Base-by-base conservation (phyloP, 2,329 filamentous ascomycete species). In the Emmonsiellopsis sp. region DNA sequence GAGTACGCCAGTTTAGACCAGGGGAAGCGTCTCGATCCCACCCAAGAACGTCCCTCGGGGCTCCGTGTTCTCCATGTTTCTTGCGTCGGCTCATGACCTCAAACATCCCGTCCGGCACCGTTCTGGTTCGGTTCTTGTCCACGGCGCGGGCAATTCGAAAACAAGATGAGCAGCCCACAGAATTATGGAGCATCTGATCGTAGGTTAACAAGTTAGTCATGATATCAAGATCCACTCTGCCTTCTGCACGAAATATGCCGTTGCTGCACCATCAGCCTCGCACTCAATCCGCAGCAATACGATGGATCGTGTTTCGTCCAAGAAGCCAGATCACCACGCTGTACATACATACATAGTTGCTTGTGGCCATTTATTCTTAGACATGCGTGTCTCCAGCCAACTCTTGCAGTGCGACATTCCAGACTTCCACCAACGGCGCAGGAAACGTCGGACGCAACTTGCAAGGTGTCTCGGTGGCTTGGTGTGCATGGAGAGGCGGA, bases 1-100 rank as follows among this genome's bases (percentile, higher is more conserved):
- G 46, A 40, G 10, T 16, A 40, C 46, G 16, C 46, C 46, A 49
- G 46, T 40, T 40, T 49, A 49, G 34, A 35, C 34, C 46, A 49
- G 46, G 46, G 46, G 46, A 37, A 49, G 46, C 46, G 46, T 30
- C 32, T 38, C 34, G 46, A 48, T 48, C 34, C 16, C 15, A 40
- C 34, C 16, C 46, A 26, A 38, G 13, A 10, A 26, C 20, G 20
- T 5, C 7, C 35, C 3, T 37, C 34, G 34, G 34, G n/a, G n/a
- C n/a, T 26, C 20, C 20, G 5, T 26, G 20, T 26, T 26, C 20
- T 3, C 3, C 20, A 26, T 3, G 20, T 26, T 26, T 26, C 20
- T n/a, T n/a, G n/a, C n/a, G n/a, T n/a, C n/a, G n/a, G n/a, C n/a
- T n/a, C n/a, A n/a, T n/a, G n/a, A n/a, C n/a, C n/a, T 26, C 20